A percentile compares a stretch with the other conserved stretches of the same genome.
Conservation (phyloP, 495 filamentous ascomycete species). For the Hypoxylon cercidicola region DNA sequence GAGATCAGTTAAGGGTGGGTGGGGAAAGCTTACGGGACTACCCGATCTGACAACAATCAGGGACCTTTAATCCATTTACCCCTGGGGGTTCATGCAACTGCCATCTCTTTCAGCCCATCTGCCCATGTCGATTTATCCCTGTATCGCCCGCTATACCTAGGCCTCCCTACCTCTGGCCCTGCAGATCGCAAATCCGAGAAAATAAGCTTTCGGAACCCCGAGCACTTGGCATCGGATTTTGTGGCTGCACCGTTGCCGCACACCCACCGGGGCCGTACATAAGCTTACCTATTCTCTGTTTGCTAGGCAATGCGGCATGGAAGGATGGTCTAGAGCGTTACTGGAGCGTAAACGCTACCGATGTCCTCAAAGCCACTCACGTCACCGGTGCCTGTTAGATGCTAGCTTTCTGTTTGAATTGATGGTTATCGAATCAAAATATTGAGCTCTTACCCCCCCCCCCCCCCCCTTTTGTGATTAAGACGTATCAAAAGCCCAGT, state of each 20-base stretch:
- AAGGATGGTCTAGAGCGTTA: not conserved
- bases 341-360: not conserved
- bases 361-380: slow-evolving; percentile 11
- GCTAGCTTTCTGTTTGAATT: not conserved
- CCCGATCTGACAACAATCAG: not conserved
- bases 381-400: slow-evolving; percentile 6
- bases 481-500: not conserved
- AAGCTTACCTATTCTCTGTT: slow-evolving; percentile 16
- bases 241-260: not conserved
- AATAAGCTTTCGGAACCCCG: slow-evolving; percentile 37
- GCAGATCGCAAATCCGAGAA: slow-evolving; percentile 22
- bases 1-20: not conserved
- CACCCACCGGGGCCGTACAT: slow-evolving; percentile 1
- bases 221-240: slow-evolving; percentile 13
- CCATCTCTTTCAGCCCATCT: no score
- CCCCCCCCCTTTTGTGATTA: no score
- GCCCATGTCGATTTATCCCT: not conserved
- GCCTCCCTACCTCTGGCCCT: not conserved
- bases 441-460: not conserved
- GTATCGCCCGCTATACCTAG: not conserved
- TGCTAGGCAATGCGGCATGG: not conserved
- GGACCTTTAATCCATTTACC: not conserved
- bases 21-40: not conserved
- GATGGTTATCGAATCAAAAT: not conserved
- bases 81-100: no score